Conservation (phyloP, 129 eudicot species). For the Logfia minima region DNA sequence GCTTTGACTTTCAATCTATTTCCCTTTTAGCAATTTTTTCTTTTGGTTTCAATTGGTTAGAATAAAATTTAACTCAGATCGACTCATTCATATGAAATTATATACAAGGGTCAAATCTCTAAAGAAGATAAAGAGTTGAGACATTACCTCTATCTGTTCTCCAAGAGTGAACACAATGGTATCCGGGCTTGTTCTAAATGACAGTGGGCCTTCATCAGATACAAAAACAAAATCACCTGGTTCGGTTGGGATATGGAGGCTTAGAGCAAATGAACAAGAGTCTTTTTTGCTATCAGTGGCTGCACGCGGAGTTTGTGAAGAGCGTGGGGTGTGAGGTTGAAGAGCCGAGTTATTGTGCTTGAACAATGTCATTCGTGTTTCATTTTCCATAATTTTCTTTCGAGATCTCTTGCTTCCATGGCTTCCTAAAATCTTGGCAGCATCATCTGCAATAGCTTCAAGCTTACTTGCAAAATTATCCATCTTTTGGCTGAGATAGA, state of each 20-base stretch:
- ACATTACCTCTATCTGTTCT: conserved; percentile 56
- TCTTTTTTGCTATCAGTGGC: conserved; percentile 35
- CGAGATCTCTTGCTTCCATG: conserved; percentile 25
- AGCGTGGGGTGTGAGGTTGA: conserved; percentile 43
- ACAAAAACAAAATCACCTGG: conserved; percentile 46
- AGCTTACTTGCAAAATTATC: conserved; percentile 57
- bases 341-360: conserved; percentile 60
- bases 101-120: background rate
- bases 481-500: conserved; percentile 54
- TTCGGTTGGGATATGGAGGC: conserved; percentile 60
- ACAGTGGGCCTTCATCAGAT: conserved; percentile 39
- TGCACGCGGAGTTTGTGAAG: conserved; percentile 33
- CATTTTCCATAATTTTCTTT: conserved; percentile 42
- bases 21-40: no score
- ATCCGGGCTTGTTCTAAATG: conserved; percentile 46
- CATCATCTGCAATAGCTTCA: conserved; percentile 58
- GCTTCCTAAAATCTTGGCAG: conserved; percentile 41
- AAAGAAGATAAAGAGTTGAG: background rate
- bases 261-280: conserved; percentile 41
- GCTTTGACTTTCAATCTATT: no score
- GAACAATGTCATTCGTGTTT: conserved; percentile 51
- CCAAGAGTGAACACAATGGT: conserved; percentile 65
- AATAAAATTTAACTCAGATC: no score
- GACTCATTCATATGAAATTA: no score
- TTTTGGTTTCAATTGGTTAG: no score